Evolutionary conservation across 306 rosid species (phyloP).

Genomic region (Medicago arabica): DNA sequence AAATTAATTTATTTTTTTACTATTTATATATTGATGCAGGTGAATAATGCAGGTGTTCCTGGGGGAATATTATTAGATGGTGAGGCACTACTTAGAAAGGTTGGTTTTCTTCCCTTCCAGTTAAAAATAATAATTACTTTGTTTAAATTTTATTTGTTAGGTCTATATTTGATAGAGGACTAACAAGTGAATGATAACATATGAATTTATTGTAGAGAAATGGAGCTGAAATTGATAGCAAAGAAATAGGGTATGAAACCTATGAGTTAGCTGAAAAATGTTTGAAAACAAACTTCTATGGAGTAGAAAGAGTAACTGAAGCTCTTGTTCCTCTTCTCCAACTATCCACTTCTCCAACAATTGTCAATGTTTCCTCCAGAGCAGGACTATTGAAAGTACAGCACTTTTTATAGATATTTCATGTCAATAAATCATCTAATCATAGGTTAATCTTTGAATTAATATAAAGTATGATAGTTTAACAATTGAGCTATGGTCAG

Average conservation of each 20-base stretch:
- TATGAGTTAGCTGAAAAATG: conserved; percentile 45
- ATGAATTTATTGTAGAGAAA: conserved; percentile 41
- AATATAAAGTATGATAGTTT: too few species aligned
- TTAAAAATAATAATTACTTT: neutral
- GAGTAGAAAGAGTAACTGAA: conserved; percentile 43
- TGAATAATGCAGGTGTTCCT: conserved; percentile 40
- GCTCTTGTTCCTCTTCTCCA: conserved; percentile 52
- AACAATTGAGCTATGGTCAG: neutral
- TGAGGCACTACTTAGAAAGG: conserved; percentile 42
- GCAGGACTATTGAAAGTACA: conserved; percentile 25
- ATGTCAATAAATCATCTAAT: neutral
- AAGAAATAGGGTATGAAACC: conserved; percentile 36
- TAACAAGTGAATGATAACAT: neutral
- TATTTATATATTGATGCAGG: conserved; percentile 34
- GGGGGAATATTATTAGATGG: conserved; percentile 41
- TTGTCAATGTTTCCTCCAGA: conserved; percentile 49
- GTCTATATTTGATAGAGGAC: conserved; percentile 7
- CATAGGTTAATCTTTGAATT: neutral
- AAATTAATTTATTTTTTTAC: neutral
- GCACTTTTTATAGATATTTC: neutral
- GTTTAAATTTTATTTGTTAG: neutral
- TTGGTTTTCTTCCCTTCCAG: conserved; percentile 1
- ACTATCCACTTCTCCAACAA: conserved; percentile 48
- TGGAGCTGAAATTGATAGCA: conserved; percentile 38
- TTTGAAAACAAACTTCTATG: conserved; percentile 48